A percentile compares a stretch with the other conserved stretches of the same genome.
phyloP scores from a whole-genome alignment of 2,329 filamentous ascomycete species.

The Fusarium sp. region DNA sequence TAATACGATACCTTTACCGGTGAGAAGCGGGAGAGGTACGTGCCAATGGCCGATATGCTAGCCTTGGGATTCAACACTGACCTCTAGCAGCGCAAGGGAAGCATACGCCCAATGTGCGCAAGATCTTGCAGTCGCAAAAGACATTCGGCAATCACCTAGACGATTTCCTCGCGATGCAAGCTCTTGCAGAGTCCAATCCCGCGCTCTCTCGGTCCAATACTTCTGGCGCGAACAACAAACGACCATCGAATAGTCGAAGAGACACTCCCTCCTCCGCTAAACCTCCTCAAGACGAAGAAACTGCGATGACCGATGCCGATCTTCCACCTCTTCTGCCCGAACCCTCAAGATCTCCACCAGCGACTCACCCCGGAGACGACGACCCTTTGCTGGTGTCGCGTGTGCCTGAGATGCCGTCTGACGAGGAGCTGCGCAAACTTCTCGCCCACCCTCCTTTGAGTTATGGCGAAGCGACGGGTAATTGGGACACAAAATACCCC shows the following conservation, averaged over 20 bases:
- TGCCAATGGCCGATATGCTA: not conserved
- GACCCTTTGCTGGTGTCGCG: conserved; percentile 72
- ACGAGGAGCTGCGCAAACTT: conserved; percentile 74
- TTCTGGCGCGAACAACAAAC: conserved; percentile 51
- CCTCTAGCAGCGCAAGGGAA: conserved; percentile 62
- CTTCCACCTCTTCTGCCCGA: conserved; percentile 55
- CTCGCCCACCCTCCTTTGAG: conserved; percentile 75
- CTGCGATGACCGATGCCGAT: conserved; percentile 47
- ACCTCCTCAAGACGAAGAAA: conserved; percentile 47
- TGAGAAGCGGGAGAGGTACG: conserved; percentile 64
- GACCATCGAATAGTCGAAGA: conserved; percentile 47
- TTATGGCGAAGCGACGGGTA: conserved; percentile 74
- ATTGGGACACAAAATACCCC: conserved; percentile 66
- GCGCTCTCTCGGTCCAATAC: conserved; percentile 53
- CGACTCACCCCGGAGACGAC: conserved; percentile 63
- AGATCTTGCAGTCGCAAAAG: conserved; percentile 85
- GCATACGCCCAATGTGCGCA: conserved; percentile 79
- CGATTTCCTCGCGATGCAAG: conserved; percentile 78
- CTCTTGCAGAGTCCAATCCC: conserved; percentile 59
- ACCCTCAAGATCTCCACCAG: conserved; percentile 53
- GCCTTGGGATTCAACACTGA: conserved; percentile 15
- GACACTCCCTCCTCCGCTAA: conserved; percentile 46
- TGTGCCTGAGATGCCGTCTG: conserved; percentile 71
- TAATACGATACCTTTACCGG: conserved; percentile 77
- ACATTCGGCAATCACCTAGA: conserved; percentile 87